Percentiles rank a stretch among this genome's conserved stretches.
These are phyloP conservation scores for Beta corolliflora DNA, from an alignment of 179 eudicot species.

Conservation along the genomic window DNA sequence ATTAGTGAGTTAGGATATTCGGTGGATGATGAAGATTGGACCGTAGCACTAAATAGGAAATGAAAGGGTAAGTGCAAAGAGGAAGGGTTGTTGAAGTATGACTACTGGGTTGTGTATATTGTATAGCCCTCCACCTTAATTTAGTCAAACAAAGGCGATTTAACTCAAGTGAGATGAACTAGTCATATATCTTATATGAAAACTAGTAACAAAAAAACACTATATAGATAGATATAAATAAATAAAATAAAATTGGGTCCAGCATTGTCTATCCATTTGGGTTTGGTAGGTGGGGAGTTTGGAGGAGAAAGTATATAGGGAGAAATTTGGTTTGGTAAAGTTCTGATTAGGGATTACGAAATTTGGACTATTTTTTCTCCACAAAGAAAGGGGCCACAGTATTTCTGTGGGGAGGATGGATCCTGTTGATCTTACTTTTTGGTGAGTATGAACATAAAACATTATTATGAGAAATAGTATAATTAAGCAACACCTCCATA, in stretches of 20 bases:
- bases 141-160: conserved; percentile 29
- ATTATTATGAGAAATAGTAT: no score
- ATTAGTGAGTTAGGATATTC: conserved; percentile 4
- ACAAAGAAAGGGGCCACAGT: not conserved
- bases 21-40: conserved; percentile 16
- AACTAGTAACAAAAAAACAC: not conserved
- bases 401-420: conserved; percentile 3
- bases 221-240: not conserved
- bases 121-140: not conserved
- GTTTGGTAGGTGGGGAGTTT: conserved; percentile 29
- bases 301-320: not conserved
- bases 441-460: not conserved
- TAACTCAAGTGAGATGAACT: not conserved
- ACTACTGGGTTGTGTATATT: no score
- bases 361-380: conserved; percentile 18
- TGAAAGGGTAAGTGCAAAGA: conserved; percentile 27
- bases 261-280: conserved; percentile 6
- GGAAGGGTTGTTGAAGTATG: conserved; percentile 24
- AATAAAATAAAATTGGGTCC: not conserved
- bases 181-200: not conserved
- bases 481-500: no score
- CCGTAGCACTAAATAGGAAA: conserved; percentile 1
- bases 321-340: conserved; percentile 25
- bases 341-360: conserved; percentile 18
- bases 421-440: not conserved